Evolutionary conservation across 208 protist genomes (phyloP), one percentile per base, ranked within the genome.

Genomic region (Phytomonas francai): DNA sequence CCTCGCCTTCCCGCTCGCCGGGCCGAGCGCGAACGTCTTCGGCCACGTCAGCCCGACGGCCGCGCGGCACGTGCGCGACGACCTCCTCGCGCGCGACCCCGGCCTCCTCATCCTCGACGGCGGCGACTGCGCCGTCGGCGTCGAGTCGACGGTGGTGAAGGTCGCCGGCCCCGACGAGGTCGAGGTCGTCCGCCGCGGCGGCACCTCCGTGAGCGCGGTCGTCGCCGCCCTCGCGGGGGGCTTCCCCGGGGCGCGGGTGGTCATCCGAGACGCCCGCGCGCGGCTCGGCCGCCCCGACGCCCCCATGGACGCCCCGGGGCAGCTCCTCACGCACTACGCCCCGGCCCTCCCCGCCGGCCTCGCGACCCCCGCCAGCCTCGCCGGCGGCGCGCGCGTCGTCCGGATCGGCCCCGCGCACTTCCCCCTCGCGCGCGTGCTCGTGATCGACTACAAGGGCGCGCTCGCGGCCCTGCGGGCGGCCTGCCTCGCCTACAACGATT

Each of bases 91-190:
- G 25, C 85, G 84, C 45, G 85, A 95, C 64, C 68, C 80, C 3
- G 79, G 84, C 32, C 70, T 95, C 30, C 76, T 92, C 27, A 86
- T 97, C 62, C 74, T 97, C 69, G 90, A 97, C 73, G 90, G 88
- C 64, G 93, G 90, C 12, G 78, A 75, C 57, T 97, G 92, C 75
- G 71, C 70, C 7, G 78, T 97, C 59, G 95, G 95, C 14, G 95
- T 98, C 64, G 95, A 98, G 78, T 97, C 92, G 0, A 97, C 93
- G 9, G 94, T 98, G 29, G 72, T 96, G 7, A 94, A 95, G 71
- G 70, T 93, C 12, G 76, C 77, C 63, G 78, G 71, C 71, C 76
- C 73, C 19, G 73, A 82, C 30, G 68, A 31, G 28, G 70, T 91
- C 54, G 80, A 95, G 59, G 77, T 97, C 57, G 79, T 97, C 62